These are phyloP conservation scores for Kazachstania kunashirensis DNA, from an alignment of 805 yeast species.

Conservation along the genomic window DNA sequence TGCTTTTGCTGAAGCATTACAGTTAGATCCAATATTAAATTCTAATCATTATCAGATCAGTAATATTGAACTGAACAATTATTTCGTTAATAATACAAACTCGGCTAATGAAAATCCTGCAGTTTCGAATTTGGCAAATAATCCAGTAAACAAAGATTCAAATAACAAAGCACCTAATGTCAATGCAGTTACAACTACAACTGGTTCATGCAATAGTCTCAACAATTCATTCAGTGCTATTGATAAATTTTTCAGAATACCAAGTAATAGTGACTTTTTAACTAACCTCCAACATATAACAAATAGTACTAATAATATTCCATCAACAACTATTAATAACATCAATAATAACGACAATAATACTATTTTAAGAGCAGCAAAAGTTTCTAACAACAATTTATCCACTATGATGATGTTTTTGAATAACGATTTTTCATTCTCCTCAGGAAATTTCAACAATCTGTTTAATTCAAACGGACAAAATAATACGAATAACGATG, in stretches of 20 bases:
- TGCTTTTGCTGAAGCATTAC: constrained; percentile 25
- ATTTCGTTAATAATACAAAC: constrained; percentile 2
- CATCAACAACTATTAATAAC: background rate
- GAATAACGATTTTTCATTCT: constrained; percentile 8
- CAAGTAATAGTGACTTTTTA: constrained; percentile 20
- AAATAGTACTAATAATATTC: background rate
- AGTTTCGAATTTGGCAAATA: background rate
- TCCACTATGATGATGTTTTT: constrained; percentile 9
- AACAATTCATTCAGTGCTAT: constrained; percentile 5
- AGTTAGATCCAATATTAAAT: constrained; percentile 26
- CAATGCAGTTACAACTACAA: too few species aligned
- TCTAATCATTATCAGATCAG: constrained; percentile 15
- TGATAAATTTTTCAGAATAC: constrained; percentile 21
- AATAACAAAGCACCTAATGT: background rate
- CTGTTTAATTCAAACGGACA: background rate
- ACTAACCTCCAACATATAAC: background rate
- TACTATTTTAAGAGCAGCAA: background rate
- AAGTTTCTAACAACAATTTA: constrained; percentile 3
- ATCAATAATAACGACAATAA: background rate
- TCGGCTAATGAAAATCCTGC: background rate
- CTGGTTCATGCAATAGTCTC: too few species aligned
- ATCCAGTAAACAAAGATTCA: background rate
- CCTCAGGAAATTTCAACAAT: constrained; percentile 5
- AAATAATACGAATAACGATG: background rate
- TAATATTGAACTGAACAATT: constrained; percentile 16